phyloP scores from a whole-genome alignment of 225 moss, liverwort and hornwort species.

The Pleurozium schreberi region DNA sequence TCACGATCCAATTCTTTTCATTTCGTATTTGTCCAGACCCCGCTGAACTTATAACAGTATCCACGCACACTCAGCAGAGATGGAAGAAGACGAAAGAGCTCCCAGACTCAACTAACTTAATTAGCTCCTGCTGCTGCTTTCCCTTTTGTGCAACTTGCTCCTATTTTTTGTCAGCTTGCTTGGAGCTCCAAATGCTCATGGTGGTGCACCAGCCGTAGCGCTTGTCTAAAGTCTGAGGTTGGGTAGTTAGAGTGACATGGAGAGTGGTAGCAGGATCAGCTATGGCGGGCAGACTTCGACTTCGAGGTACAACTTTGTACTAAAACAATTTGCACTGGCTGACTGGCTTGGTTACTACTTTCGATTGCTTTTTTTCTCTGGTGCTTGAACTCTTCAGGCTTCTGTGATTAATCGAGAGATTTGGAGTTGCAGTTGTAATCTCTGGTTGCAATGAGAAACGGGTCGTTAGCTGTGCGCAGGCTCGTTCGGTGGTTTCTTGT shows the following conservation, averaged over 20 bases:
- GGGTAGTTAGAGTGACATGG: neutral
- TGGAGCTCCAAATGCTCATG: neutral
- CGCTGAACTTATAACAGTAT: neutral
- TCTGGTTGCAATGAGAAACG: neutral
- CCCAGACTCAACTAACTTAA: neutral
- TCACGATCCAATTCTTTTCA: neutral
- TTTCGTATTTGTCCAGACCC: neutral
- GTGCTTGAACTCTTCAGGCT: neutral
- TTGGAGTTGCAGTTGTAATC: neutral
- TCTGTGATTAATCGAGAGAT: neutral
- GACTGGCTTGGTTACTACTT: neutral
- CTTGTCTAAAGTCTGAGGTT: neutral
- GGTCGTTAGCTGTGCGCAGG: neutral
- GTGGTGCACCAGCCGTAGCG: neutral
- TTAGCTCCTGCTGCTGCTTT: neutral
- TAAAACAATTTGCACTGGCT: neutral
- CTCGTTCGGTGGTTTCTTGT: neutral
- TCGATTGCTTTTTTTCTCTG: neutral
- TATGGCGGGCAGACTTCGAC: neutral
- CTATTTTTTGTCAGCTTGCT: neutral
- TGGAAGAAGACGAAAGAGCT: neutral
- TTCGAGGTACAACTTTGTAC: neutral
- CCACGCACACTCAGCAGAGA: neutral
- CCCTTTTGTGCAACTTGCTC: neutral
- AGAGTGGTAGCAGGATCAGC: neutral